A percentile compares a stretch with the other conserved stretches of the same genome.
phyloP scores from a whole-genome alignment of 257 asterid genomes.

The Nicotiana obtusifolia region DNA sequence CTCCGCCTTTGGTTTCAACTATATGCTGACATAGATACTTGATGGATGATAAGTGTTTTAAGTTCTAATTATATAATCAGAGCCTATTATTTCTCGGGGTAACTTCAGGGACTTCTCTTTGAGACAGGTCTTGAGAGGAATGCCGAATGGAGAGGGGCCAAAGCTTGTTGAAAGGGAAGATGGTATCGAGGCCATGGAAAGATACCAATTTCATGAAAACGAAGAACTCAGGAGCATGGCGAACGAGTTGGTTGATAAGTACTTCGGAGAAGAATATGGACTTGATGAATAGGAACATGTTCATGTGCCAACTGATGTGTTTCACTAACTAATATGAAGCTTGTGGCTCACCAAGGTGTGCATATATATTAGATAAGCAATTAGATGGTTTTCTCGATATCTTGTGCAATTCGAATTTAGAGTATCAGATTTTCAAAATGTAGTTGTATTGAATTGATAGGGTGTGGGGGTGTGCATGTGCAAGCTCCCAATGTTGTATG shows the following conservation, averaged over 20 bases:
- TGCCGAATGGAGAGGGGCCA: slow-evolving; percentile 73
- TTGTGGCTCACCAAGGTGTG: slow-evolving; percentile 7
- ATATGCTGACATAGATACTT: background rate
- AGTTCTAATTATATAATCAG: background rate
- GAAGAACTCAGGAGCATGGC: slow-evolving; percentile 85
- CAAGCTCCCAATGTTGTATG: slow-evolving; percentile 1
- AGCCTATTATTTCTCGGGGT: background rate
- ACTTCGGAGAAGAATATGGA: slow-evolving; percentile 83
- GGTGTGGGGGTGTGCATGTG: background rate
- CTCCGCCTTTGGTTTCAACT: background rate
- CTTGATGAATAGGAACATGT: slow-evolving; percentile 37
- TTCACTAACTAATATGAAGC: background rate
- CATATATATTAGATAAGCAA: slow-evolving; percentile 6
- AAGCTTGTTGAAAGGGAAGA: slow-evolving; percentile 83
- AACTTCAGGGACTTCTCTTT: background rate
- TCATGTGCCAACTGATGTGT: background rate
- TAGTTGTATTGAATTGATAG: background rate
- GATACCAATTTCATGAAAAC: slow-evolving; percentile 84
- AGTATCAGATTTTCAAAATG: background rate
- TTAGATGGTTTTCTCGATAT: background rate
- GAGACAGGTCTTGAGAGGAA: slow-evolving; percentile 81
- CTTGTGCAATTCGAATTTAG: background rate
- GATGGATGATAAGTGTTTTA: background rate
- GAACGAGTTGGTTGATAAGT: slow-evolving; percentile 65
- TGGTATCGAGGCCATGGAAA: slow-evolving; percentile 98